phyloP scores from a whole-genome alignment of 2,329 filamentous ascomycete species.

The Clonostachys rhizophaga region DNA sequence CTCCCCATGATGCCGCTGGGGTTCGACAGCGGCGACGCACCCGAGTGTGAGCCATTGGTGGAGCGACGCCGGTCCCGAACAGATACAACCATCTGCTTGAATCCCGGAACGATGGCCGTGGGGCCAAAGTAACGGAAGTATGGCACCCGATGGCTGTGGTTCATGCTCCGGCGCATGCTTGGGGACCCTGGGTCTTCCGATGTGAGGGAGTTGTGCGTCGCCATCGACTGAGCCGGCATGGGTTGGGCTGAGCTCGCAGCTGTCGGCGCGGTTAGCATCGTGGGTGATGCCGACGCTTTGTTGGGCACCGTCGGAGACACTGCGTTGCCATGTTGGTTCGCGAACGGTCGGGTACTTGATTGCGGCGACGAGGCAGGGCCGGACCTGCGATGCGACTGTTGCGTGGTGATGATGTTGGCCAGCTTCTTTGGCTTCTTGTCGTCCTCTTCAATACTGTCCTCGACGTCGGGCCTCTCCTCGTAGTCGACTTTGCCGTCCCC shows the following conservation, averaged over 20 bases:
- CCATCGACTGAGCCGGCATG: neutral
- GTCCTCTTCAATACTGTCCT: conserved; percentile 28
- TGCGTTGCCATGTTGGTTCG: too few relatives aligned
- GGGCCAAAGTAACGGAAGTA: conserved; percentile 91
- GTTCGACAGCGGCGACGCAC: conserved; percentile 40
- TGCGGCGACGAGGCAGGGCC: too few relatives aligned
- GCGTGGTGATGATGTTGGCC: conserved; percentile 4
- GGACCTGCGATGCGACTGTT: neutral
- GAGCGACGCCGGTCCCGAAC: conserved; percentile 63
- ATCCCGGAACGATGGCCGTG: conserved; percentile 85
- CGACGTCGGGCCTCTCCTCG: conserved; percentile 18
- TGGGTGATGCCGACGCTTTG: conserved; percentile 2
- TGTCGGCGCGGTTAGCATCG: neutral
- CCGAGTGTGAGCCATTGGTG: conserved; percentile 51
- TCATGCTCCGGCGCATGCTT: conserved; percentile 34
- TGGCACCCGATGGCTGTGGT: conserved; percentile 60
- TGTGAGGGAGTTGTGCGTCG: conserved; percentile 1
- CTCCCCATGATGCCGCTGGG: conserved; percentile 24
- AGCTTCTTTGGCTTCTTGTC: conserved; percentile 14
- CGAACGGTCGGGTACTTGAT: too few relatives aligned
- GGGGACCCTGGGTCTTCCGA: conserved; percentile 24
- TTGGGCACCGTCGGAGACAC: neutral
- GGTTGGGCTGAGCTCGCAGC: conserved; percentile 8
- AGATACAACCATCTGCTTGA: conserved; percentile 87
- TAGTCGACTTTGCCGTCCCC: conserved; percentile 9